Evolutionary conservation across 768 basidiomycete genomes (phyloP), one percentile per base, ranked within the genome.

Genomic region (Vararia minispora): DNA sequence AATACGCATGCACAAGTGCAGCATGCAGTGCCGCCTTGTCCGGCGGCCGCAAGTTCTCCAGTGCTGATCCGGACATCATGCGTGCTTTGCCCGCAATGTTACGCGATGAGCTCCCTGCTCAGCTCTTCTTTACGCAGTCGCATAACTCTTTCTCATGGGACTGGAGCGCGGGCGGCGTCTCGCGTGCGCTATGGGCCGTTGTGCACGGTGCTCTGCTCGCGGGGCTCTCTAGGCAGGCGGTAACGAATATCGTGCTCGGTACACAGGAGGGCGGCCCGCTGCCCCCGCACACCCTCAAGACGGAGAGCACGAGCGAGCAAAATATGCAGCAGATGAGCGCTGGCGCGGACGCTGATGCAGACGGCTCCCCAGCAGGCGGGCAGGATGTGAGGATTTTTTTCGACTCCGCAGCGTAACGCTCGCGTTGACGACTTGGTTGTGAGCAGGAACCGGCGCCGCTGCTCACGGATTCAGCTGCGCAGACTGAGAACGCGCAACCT

Each of bases 111-210:
- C 79, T 87, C 46, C 81, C 84, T 0, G 81, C 77, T 0, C 66
- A 61, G 4, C 53, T 87, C 1, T 52, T 81, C 30, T 69, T 73
- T 33, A 68, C 69, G 8, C 72, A 72, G 38, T 58, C 66, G 0
- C 74, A 35, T 5, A 40, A 40, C 11, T 41, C 48, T 3, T 53
- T 83, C 46, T 63, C 80, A 8, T 87, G 83, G 83, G 79, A 74
- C 52, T 87, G 83, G 83, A 73, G 74, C 40, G 74, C 76, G 1
- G 63, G 79, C 52, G 84, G 84, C 3, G 80, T 86, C 13, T 80
- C 78, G 5, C 63, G 65, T 38, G 64, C 72, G 16, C 57, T 87
- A 33, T 86, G 82, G 83, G 80, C 82, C 51, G 66, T 86, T 58
- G 79, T 81, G 4, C 62, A 68, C 30, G 76, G 73, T 0, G 69